Evolutionary conservation across 2,329 filamentous ascomycete species (phyloP), one percentile per base, ranked within the genome.

Genomic region (Penicillium hesseltinei): DNA sequence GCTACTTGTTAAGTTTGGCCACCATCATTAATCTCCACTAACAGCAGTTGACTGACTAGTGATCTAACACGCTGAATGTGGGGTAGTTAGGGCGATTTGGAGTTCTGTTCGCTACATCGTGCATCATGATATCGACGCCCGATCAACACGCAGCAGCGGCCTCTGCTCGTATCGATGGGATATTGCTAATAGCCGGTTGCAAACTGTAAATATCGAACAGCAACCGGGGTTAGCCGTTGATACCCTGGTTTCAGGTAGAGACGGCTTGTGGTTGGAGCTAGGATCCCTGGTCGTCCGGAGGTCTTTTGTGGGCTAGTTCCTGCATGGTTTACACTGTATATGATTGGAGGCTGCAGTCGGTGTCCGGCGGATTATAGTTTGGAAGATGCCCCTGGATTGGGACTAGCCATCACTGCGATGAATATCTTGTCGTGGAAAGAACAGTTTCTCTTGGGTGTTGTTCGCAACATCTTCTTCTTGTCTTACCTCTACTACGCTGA

Each of bases 201-300:
- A 49, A 25, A 61, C 38, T 53, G 40, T 21, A n/a, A 36, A 44
- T 51, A 31, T 51, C 55, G 29, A 10, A 10, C 15, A 5, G 9
- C 6, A 13, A 17, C 61, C 60, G 60, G 39, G 15, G 5, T 17
- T 61, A 59, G 27, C 60, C 62, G 62, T 47, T 23, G 29, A 23
- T 63, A 62, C 33, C 52, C 61, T 57, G 51, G 19, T 36, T n/a
- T 35, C 36, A 43, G 23, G 5, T n/a, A 31, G 55, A 57, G 19
- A 23, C 13, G n/a, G 25, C 40, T 31, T 47, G 31, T 44, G 40
- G 47, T 45, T 45, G 21, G 39, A 27, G 31, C 25, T 40, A 31
- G 21, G 49, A 19, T 21, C 15, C 19, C 27, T 13, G 5, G 11
- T 7, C 35, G 15, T 2, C 25, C 21, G 5, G 15, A 36, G 31